A percentile compares a stretch with the other conserved stretches of the same genome.
These are phyloP conservation scores for Solanum chiquidenum DNA, from an alignment of 257 asterid genomes.

Conservation along the genomic window DNA sequence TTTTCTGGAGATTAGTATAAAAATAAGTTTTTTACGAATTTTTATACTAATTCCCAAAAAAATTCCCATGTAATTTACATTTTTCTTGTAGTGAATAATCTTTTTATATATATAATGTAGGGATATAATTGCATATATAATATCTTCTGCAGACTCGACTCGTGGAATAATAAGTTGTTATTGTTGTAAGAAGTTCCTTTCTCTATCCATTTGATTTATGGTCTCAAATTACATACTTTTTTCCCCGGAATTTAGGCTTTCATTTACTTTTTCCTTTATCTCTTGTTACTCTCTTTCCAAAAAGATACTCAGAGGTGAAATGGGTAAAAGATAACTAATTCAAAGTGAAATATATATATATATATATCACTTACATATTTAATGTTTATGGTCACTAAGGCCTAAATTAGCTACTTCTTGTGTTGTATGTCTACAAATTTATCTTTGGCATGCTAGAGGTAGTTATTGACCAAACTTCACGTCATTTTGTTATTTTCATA, in stretches of 20 bases:
- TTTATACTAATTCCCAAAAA: no score
- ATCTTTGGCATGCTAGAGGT: background rate
- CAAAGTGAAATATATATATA: background rate
- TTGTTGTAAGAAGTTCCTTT: background rate
- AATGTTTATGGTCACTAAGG: background rate
- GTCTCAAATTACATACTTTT: background rate
- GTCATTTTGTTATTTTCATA: background rate
- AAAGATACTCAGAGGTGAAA: background rate
- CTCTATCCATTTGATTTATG: background rate
- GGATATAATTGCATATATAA: accelerated
- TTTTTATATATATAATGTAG: accelerated
- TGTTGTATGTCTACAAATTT: background rate
- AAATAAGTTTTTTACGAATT: no score
- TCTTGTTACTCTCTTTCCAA: background rate
- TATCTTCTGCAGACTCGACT: no score
- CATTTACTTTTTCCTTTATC: background rate
- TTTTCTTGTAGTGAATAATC: background rate
- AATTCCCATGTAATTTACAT: no score
- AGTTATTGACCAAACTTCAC: background rate
- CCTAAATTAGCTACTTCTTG: background rate
- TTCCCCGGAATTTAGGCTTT: background rate
- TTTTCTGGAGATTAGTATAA: no score
- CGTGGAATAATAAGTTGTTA: no score
- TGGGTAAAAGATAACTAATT: background rate
- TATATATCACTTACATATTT: background rate